Percentiles rank a stretch among this genome's conserved stretches.
Conservation (phyloP, 805 yeast species). For the Nakazawaea pomicola region DNA sequence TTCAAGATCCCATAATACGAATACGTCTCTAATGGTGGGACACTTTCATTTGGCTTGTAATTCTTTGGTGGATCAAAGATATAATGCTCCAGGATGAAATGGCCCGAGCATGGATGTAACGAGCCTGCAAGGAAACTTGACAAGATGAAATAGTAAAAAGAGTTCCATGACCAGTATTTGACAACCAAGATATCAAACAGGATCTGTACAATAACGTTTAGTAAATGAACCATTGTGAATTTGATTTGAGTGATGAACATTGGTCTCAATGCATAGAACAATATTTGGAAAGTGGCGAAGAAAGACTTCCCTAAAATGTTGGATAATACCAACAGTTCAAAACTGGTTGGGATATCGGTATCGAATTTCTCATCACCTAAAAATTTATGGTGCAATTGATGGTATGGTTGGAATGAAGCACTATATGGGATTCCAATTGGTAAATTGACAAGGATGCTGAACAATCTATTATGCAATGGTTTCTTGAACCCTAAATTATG, state of each 20-base stretch:
- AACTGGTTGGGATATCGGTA: conserved; percentile 80
- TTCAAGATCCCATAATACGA: conserved; percentile 84
- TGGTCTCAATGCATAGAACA: conserved; percentile 87
- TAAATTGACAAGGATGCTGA: conserved; percentile 69
- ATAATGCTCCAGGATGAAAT: conserved; percentile 93
- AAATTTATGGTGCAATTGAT: conserved; percentile 86
- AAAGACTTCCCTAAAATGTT: conserved; percentile 83
- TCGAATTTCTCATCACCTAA: conserved; percentile 80
- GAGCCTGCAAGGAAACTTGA: conserved; percentile 88
- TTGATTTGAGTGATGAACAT: conserved; percentile 75
- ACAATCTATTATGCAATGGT: conserved; percentile 73
- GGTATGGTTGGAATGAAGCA: conserved; percentile 87
- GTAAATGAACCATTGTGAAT: conserved; percentile 68
- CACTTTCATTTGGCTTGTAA: conserved; percentile 24
- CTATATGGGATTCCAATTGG: conserved; percentile 91
- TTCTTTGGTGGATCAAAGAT: conserved; percentile 52
- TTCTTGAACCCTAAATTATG: conserved; percentile 81
- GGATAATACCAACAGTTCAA: conserved; percentile 71
- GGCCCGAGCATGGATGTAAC: conserved; percentile 91
- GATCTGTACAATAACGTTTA: conserved; percentile 61
- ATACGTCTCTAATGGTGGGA: conserved; percentile 75
- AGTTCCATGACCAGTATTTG: conserved; percentile 54
- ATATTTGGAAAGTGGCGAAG: conserved; percentile 83
- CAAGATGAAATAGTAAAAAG: conserved; percentile 62
- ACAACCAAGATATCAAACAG: conserved; percentile 55